phyloP scores from a whole-genome alignment of 2,329 filamentous ascomycete species.

The Claviceps citrina region DNA sequence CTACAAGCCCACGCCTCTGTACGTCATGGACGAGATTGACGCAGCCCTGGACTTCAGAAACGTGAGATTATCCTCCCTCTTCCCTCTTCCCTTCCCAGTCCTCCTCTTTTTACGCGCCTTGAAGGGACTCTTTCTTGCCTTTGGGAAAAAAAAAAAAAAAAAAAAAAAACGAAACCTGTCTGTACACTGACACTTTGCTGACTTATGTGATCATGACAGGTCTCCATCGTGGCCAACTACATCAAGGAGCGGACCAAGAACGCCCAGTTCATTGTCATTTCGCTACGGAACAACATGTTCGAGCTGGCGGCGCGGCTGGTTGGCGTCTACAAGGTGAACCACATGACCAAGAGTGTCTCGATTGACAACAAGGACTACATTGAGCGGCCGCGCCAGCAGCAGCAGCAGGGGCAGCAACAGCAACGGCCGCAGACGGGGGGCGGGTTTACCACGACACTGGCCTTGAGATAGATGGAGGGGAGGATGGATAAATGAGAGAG shows the following conservation, averaged over 20 bases:
- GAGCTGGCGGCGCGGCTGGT: constrained; percentile 90
- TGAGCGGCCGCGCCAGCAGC: constrained; percentile 21
- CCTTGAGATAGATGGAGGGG: constrained; percentile 15
- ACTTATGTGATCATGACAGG: no score
- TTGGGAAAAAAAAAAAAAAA: background rate
- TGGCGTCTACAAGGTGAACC: constrained; percentile 98
- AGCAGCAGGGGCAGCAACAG: constrained; percentile 17
- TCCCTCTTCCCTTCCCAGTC: background rate
- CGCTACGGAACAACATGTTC: constrained; percentile 98
- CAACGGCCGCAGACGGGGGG: constrained; percentile 14
- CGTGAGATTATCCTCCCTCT: constrained; percentile 40
- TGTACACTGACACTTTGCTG: no score
- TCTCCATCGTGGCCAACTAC: constrained; percentile 94
- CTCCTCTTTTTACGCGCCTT: background rate
- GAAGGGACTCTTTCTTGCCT: no score
- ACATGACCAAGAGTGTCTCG: constrained; percentile 90
- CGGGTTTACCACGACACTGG: constrained; percentile 20
- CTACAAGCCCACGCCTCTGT: constrained; percentile 92
- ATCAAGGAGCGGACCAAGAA: constrained; percentile 99
- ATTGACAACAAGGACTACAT: constrained; percentile 77
- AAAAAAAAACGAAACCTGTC: no score
- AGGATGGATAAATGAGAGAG: background rate
- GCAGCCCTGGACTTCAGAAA: constrained; percentile 95
- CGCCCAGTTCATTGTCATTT: constrained; percentile 97
- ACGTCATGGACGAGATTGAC: constrained; percentile 99